Evolutionary conservation across 176 grass and related monocot species (phyloP).

Genomic region (Echinochloa phyllopogon): DNA sequence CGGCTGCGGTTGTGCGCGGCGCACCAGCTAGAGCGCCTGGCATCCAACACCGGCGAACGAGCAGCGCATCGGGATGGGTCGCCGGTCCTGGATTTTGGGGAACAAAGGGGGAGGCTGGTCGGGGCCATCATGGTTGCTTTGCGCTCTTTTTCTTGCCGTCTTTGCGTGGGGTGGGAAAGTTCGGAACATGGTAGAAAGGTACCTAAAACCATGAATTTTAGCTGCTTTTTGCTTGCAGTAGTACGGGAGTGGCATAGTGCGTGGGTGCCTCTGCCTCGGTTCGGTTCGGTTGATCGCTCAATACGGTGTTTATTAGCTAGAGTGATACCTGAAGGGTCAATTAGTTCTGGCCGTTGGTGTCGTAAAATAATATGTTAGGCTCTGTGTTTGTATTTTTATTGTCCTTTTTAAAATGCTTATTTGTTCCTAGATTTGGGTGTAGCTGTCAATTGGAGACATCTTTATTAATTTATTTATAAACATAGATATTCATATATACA

Average conservation of each 20-base stretch:
- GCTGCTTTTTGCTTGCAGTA: not conserved
- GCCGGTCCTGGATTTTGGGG: constrained; percentile 45
- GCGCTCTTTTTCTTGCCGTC: not conserved
- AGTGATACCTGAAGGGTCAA: not conserved
- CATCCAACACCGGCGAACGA: not conserved
- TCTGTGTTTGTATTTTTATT: no score
- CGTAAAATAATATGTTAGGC: no score
- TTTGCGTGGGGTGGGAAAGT: constrained; percentile 55
- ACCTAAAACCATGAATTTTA: not conserved
- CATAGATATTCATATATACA: no score
- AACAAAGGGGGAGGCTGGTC: constrained; percentile 29
- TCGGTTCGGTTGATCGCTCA: constrained; percentile 1
- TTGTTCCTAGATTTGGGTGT: no score
- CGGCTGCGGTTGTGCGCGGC: constrained; percentile 39
- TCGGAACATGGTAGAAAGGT: constrained; percentile 45
- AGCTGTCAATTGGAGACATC: no score
- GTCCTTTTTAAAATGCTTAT: no score
- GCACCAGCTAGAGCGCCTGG: constrained; percentile 47
- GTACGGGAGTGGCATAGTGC: not conserved
- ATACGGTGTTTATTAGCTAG: not conserved
- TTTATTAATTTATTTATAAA: no score
- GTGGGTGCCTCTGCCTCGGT: constrained; percentile 6
- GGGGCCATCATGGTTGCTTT: constrained; percentile 32
- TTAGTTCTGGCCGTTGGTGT: no score
- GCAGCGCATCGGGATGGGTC: constrained; percentile 12